These are phyloP conservation scores for Andalucia godoyi DNA, from an alignment of 78 protist species.

Conservation along the genomic window DNA sequence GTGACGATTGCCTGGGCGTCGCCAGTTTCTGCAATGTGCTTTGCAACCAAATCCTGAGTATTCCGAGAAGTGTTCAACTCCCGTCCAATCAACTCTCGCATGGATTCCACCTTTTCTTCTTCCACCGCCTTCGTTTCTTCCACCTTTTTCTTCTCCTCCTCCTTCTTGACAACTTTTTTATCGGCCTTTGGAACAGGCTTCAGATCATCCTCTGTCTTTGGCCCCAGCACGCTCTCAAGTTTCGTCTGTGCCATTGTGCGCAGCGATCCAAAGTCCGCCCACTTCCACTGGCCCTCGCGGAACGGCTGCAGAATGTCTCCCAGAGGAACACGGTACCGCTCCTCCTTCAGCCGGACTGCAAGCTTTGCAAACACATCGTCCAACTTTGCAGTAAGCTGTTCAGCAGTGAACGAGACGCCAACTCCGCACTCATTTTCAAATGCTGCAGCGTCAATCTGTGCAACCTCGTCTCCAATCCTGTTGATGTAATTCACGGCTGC, in stretches of 20 bases:
- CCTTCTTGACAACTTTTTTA: not conserved
- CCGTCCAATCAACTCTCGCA: not conserved
- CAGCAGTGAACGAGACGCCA: not conserved
- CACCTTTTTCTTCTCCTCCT: not conserved
- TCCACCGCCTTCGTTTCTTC: not conserved
- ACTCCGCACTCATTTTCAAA: not conserved
- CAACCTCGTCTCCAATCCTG: not conserved
- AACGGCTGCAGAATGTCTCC: not conserved
- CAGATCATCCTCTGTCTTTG: slow-evolving; percentile 2
- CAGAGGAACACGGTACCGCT: not conserved
- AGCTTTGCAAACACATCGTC: not conserved
- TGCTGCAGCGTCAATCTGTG: not conserved
- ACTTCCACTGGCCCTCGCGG: not conserved
- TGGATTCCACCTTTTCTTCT: not conserved
- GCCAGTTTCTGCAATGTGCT: slow-evolving; percentile 49
- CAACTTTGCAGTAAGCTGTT: not conserved
- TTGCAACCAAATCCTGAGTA: not conserved
- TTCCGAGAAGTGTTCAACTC: not conserved
- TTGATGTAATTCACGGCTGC: not conserved
- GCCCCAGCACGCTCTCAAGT: slow-evolving; percentile 1
- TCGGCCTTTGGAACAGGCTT: not conserved
- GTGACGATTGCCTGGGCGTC: slow-evolving; percentile 72
- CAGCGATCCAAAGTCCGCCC: not conserved
- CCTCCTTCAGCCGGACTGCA: not conserved
- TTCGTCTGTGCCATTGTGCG: not conserved